Evolutionary conservation across 805 yeast genomes (phyloP).

Genomic region (Candida saitoana): DNA sequence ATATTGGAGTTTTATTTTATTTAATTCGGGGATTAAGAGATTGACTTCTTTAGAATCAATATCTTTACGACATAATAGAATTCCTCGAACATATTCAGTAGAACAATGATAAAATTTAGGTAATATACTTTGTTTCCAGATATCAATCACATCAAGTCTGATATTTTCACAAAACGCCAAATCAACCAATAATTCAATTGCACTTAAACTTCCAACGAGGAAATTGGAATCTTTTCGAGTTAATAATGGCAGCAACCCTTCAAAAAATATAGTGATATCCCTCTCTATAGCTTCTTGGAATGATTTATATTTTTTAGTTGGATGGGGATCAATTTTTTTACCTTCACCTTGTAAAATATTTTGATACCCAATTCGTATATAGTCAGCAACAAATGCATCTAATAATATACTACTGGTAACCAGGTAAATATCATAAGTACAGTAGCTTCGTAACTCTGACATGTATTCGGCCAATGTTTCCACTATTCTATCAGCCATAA

Average conservation of each 20-base stretch:
- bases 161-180: constrained; percentile 39
- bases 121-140: constrained; percentile 58
- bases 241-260: constrained; percentile 32
- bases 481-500: constrained; percentile 55
- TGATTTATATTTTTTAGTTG: constrained; percentile 32
- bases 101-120: constrained; percentile 75
- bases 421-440: constrained; percentile 39
- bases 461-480: constrained; percentile 76
- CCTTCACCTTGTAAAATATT: constrained; percentile 40
- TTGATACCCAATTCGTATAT: constrained; percentile 37
- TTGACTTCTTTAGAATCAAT: constrained; percentile 29
- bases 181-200: constrained; percentile 38
- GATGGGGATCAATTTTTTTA: constrained; percentile 37
- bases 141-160: constrained; percentile 30
- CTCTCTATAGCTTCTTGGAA: constrained; percentile 36
- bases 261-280: constrained; percentile 35
- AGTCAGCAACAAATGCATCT: constrained; percentile 35
- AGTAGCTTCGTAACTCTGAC: constrained; percentile 53
- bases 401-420: constrained; percentile 35
- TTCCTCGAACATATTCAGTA: constrained; percentile 59
- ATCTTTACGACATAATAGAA: constrained; percentile 52
- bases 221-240: constrained; percentile 38
- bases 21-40: constrained; percentile 24
- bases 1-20: constrained; percentile 26
- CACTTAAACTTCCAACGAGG: constrained; percentile 36